Conservation (phyloP, 2,329 filamentous ascomycete species). For the Neofusicoccum sp. region DNA sequence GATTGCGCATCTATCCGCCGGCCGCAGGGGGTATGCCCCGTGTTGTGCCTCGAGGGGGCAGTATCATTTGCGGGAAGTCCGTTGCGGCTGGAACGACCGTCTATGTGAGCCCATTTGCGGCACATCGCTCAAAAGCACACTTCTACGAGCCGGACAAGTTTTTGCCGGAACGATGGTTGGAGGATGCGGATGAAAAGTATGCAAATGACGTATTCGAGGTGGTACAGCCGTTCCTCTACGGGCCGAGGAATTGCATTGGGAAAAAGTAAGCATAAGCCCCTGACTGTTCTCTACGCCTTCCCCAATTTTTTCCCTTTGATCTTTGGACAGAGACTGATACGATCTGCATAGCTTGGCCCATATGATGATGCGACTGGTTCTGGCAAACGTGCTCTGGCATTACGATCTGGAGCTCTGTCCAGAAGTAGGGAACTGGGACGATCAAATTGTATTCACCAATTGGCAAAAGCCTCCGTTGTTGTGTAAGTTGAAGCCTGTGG, state of each 20-base stretch:
- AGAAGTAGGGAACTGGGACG: conserved; percentile 30
- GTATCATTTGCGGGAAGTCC: conserved; percentile 35
- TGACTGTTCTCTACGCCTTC: neutral
- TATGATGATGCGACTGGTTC: conserved; percentile 42
- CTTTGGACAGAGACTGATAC: too few relatives aligned
- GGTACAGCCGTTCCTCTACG: conserved; percentile 45
- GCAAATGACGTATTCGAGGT: conserved; percentile 32
- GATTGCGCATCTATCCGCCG: conserved; percentile 43
- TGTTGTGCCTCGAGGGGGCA: conserved; percentile 34
- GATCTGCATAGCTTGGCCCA: conserved; percentile 29
- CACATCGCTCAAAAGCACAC: conserved; percentile 23
- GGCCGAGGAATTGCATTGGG: conserved; percentile 39
- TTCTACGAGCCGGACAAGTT: conserved; percentile 38
- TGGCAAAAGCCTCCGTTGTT: conserved; percentile 39
- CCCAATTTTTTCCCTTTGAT: conserved; percentile 21
- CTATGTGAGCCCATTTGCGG: conserved; percentile 10
- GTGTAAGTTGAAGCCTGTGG: conserved; percentile 23
- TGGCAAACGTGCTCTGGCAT: conserved; percentile 35
- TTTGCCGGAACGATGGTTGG: conserved; percentile 43
- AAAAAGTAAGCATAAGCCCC: conserved; percentile 27
- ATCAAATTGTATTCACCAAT: conserved; percentile 34
- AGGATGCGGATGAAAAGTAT: conserved; percentile 25
- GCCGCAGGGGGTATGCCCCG: conserved; percentile 35
- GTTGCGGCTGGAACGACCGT: conserved; percentile 30
- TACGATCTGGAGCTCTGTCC: conserved; percentile 39